Base-by-base conservation (phyloP, 768 basidiomycete species). In the Hygrophoropsis aurantiaca region DNA sequence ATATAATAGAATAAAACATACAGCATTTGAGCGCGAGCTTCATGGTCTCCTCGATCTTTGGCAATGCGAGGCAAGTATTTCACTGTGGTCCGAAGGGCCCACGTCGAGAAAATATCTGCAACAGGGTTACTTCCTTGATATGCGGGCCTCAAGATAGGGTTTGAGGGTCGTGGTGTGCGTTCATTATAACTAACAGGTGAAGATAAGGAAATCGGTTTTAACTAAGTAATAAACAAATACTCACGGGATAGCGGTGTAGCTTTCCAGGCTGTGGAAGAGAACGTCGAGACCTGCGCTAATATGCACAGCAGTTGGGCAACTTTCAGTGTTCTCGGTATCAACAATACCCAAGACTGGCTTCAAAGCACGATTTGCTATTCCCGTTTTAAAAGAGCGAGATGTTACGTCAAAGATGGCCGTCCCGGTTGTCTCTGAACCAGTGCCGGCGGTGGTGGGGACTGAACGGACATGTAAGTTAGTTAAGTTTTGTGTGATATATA, bases 251-350 rank as follows among this genome's bases (percentile, higher is more conserved):
- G 93, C 90, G 7, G 93, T 95, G 63, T 88, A 95, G 50, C 87
- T 92, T 66, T 98, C 94, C 68, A 97, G 74, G 43, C 94, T 90
- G 57, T 98, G 95, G 79, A 97, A 97, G 26, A 98, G 71, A 2
- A 97, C 94, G 62, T 97, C 95, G 38, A 97, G 76, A 3, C 95
- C 95, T n/a, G 93, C 79, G 51, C 89, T 90, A 57, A 98, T 93
- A 58, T 97, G 92, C 9, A 98, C 85, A 42, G 85, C 84, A n/a
- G 82, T 84, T 3, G 95, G 90, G 64, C 95, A 97, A 5, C 81
- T 83, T 52, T 89, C 88, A 2, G 94, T 97, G 71, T 95, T 97
- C 54, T 83, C 75, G 2, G 92, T 87, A 60, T 98, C 95, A 24
- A 84, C 83, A 54, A 93, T 81, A 24, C 91, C 95, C 19, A 98